phyloP scores from a whole-genome alignment of 495 filamentous ascomycete species.

The Choiromyces venosus region DNA sequence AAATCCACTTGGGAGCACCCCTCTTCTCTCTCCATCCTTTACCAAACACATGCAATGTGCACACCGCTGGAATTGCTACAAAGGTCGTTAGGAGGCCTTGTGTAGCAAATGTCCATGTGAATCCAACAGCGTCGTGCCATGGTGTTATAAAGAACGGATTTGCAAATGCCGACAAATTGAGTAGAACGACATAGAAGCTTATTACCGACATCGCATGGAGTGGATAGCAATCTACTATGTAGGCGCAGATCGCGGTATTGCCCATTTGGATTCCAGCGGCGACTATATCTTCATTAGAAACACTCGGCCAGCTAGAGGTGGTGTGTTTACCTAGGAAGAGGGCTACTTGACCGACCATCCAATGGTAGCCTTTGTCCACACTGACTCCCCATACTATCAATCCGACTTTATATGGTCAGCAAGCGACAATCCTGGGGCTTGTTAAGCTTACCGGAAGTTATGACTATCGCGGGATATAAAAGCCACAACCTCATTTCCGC shows the following conservation, averaged over 20 bases:
- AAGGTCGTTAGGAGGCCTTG: slow-evolving; percentile 52
- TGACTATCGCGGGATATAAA: slow-evolving; percentile 52
- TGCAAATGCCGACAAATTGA: slow-evolving; percentile 51
- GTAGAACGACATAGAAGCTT: slow-evolving; percentile 57
- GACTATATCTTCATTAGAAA: slow-evolving; percentile 42
- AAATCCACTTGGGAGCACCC: slow-evolving; percentile 30
- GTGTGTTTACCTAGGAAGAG: slow-evolving; percentile 49
- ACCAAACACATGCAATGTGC: slow-evolving; percentile 49
- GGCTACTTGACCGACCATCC: slow-evolving; percentile 57
- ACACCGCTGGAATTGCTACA: slow-evolving; percentile 47
- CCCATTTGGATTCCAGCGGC: slow-evolving; percentile 59
- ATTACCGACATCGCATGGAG: slow-evolving; percentile 56
- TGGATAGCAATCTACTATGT: slow-evolving; percentile 57
- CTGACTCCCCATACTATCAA: slow-evolving; percentile 56
- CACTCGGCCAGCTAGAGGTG: not conserved
- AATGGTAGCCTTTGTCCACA: slow-evolving; percentile 54
- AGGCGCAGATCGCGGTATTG: slow-evolving; percentile 54
- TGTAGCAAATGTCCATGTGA: slow-evolving; percentile 55
- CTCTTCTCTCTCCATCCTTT: slow-evolving; percentile 25
- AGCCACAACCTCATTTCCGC: slow-evolving; percentile 60
- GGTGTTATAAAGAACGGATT: slow-evolving; percentile 55
- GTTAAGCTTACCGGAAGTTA: slow-evolving; percentile 47
- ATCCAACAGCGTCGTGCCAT: slow-evolving; percentile 51
- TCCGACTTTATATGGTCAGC: slow-evolving; percentile 28
- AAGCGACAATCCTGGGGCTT: too few species aligned